phyloP scores from a whole-genome alignment of 257 asterid genomes.

The Przewalskia tangutica region DNA sequence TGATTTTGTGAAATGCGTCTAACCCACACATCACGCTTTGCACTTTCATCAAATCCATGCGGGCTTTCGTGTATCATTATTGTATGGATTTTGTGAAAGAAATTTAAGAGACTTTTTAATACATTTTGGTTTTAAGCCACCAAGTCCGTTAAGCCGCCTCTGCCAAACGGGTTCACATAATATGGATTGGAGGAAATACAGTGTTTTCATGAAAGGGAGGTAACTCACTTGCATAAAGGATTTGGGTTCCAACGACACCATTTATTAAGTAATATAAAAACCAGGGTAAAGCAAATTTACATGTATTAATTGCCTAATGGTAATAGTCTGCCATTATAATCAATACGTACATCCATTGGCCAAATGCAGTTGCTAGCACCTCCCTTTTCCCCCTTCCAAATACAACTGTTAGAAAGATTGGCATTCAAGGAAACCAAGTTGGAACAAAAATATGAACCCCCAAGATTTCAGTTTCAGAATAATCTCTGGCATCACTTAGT shows the following conservation, averaged over 20 bases:
- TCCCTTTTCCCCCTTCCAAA: background rate
- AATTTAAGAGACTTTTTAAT: too few species aligned
- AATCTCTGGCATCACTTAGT: background rate
- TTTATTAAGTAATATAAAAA: background rate
- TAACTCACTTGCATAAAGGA: background rate
- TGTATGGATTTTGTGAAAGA: too few species aligned
- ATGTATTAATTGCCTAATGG: background rate
- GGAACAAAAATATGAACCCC: background rate
- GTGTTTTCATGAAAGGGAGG: background rate
- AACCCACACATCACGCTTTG: too few species aligned
- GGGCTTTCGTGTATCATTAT: too few species aligned
- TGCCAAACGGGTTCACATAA: background rate
- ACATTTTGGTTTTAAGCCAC: too few species aligned
- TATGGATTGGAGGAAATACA: background rate
- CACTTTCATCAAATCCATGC: too few species aligned
- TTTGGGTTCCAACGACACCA: background rate
- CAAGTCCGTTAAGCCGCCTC: too few species aligned
- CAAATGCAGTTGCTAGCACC: background rate
- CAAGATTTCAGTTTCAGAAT: background rate
- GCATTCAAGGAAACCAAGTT: conserved; percentile 1
- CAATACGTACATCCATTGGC: background rate
- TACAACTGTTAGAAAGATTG: background rate
- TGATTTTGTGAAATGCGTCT: too few species aligned
- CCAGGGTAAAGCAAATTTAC: background rate
- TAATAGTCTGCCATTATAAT: background rate